Evolutionary conservation across 2,329 filamentous ascomycete genomes (phyloP).

Genomic region (Pyricularia sp.): DNA sequence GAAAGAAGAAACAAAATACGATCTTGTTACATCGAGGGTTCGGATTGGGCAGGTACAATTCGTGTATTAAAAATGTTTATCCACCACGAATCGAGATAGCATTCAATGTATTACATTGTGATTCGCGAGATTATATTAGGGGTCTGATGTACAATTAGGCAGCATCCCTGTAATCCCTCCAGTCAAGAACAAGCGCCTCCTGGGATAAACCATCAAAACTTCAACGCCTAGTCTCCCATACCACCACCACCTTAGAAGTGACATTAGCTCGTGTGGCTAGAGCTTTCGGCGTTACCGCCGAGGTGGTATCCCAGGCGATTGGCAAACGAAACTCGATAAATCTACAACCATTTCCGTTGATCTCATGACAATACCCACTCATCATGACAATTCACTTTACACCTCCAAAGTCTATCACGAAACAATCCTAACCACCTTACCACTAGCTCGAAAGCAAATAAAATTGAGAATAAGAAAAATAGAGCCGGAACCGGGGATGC

Average conservation of each 20-base stretch:
- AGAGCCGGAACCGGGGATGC: too few relatives aligned
- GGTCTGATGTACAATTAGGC: neutral
- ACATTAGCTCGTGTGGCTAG: neutral
- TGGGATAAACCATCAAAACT: neutral
- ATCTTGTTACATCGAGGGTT: too few relatives aligned
- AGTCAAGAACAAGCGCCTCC: neutral
- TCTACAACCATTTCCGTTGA: neutral
- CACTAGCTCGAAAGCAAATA: too few relatives aligned
- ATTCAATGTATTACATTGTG: too few relatives aligned
- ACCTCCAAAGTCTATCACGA: neutral
- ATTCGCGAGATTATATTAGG: neutral
- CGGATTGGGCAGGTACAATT: too few relatives aligned
- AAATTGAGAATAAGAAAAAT: too few relatives aligned
- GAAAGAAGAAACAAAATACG: too few relatives aligned
- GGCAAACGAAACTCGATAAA: neutral
- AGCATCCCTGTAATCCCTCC: neutral
- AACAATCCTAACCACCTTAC: neutral
- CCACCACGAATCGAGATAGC: too few relatives aligned
- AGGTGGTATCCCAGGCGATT: neutral
- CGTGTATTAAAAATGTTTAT: too few relatives aligned
- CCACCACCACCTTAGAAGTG: neutral
- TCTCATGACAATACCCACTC: neutral
- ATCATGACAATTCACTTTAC: neutral
- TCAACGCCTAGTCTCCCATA: neutral
- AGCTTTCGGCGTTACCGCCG: neutral